phyloP scores from a whole-genome alignment of 2,329 filamentous ascomycete genomes.

The Nigrospora oryzae region DNA sequence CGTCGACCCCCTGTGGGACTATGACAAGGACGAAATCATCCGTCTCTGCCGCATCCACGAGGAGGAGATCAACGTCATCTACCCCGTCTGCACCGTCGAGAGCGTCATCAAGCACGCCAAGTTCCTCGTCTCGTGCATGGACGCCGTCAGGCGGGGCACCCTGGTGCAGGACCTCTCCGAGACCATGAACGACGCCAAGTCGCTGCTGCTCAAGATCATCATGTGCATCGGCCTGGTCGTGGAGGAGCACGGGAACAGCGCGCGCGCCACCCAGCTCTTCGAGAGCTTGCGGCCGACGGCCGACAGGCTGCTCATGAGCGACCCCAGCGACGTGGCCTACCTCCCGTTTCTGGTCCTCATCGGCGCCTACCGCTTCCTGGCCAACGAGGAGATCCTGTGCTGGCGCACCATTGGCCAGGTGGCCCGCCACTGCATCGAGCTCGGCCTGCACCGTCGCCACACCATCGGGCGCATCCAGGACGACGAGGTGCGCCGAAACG shows the following conservation, averaged over 20 bases:
- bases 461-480: constrained; percentile 62
- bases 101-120: constrained; percentile 62
- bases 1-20: constrained; percentile 68
- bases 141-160: constrained; percentile 30
- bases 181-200: constrained; percentile 39
- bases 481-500: constrained; percentile 58
- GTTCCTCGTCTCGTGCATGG: constrained; percentile 64
- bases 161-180: constrained; percentile 23
- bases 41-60: constrained; percentile 74
- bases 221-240: constrained; percentile 70
- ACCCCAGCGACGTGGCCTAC: constrained; percentile 35
- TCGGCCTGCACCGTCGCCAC: constrained; percentile 75
- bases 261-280: constrained; percentile 64
- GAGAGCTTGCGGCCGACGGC: constrained; percentile 65
- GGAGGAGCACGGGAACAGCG: constrained; percentile 72
- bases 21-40: constrained; percentile 71
- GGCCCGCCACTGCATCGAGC: constrained; percentile 67
- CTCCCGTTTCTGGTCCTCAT: constrained; percentile 42
- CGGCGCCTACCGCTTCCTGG: constrained; percentile 70
- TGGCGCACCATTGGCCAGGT: constrained; percentile 85
- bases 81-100: constrained; percentile 73
- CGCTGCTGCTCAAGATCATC: constrained; percentile 73
- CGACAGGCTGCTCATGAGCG: constrained; percentile 55
- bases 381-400: constrained; percentile 75
- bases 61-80: constrained; percentile 89